A percentile compares a stretch with the other conserved stretches of the same genome.
phyloP scores from a whole-genome alignment of 1,284 basidiomycete genomes.

The Marasmius oreades region DNA sequence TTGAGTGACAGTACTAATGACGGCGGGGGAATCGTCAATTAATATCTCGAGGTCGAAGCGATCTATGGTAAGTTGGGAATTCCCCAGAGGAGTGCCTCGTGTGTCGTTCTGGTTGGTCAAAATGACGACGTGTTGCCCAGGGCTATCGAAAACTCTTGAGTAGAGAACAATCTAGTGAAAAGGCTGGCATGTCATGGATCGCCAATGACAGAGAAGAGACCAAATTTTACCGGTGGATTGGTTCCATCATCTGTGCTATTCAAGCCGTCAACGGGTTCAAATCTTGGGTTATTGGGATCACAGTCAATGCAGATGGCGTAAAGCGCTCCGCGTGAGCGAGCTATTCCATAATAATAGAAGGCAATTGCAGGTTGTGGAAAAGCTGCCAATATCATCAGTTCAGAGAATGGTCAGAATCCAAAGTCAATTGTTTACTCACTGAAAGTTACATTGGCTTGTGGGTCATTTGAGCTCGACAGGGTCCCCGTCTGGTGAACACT shows the following conservation, averaged over 20 bases:
- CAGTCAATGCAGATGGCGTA: slow-evolving; percentile 23
- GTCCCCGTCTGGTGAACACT: slow-evolving; percentile 25
- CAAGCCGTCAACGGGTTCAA: slow-evolving; percentile 24
- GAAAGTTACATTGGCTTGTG: slow-evolving; percentile 27
- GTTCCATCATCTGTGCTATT: slow-evolving; percentile 24
- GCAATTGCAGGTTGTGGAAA: slow-evolving; percentile 24
- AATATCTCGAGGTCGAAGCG: slow-evolving; percentile 25
- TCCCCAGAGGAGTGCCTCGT: slow-evolving; percentile 12
- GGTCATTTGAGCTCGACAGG: slow-evolving; percentile 21
- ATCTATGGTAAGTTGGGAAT: slow-evolving; percentile 27
- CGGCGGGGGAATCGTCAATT: slow-evolving; percentile 1
- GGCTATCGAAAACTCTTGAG: not conserved
- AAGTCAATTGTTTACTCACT: slow-evolving; percentile 15
- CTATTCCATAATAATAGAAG: slow-evolving; percentile 29
- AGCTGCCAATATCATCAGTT: slow-evolving; percentile 1
- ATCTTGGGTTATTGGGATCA: slow-evolving; percentile 24
- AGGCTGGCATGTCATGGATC: too few relatives aligned
- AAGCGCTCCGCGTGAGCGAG: slow-evolving; percentile 17
- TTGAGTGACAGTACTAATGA: not conserved
- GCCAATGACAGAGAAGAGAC: slow-evolving; percentile 16
- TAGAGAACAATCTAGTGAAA: slow-evolving; percentile 21
- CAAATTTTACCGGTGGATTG: slow-evolving; percentile 24
- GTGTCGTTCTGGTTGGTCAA: slow-evolving; percentile 4
- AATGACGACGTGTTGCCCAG: not conserved
- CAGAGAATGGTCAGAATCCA: not conserved